Evolutionary conservation across 208 protist genomes (phyloP), one percentile per base, ranked within the genome.

Genomic region (Leptomonas pyrrhocoris): DNA sequence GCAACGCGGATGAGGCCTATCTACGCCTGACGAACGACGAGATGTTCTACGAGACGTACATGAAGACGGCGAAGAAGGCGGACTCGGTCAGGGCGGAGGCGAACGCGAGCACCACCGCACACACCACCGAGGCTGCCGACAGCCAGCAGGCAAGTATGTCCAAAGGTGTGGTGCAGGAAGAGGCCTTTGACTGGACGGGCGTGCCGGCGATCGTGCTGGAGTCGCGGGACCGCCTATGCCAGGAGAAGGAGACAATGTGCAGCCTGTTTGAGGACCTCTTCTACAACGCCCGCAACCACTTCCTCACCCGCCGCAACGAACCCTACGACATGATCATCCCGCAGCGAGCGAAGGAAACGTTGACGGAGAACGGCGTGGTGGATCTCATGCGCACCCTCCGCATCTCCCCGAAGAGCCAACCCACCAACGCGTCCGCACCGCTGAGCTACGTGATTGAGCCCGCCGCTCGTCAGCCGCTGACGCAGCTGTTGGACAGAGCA

Each of bases 1-100:
- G 70, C 55, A 77, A 69, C 15, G 79, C 85, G 23, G 88, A 94
- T 68, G 60, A 61, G 45, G 81, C 80, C 19, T 90, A 83, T 63
- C 53, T 90, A 23, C 63, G 78, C 8, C 65, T 90, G 38, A 94
- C 88, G 0, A 81, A 81, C 31, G 88, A 94, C 58, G 85, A 84
- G 54, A 86, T 89, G 79, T 94, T 94, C 58, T 91, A 88, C 53
- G 88, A 90, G 65, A 87, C 79, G 63, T 94, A 90, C 75, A 74
- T 91, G 77, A 85, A 84, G 65, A 42, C 59, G 28, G 66, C 75
- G 54, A 25, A 68, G 30, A 48, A 18, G 16, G 62, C 73, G 43
- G 73, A 73, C 34, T 61, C 55, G 23, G 61, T 67, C 21, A 59
- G 28, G 21, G 72, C n/a, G n/a, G 42, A 34, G 2, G 74, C 48